phyloP scores from a whole-genome alignment of 2,329 filamentous ascomycete genomes.

The Aspergillus tamarii region DNA sequence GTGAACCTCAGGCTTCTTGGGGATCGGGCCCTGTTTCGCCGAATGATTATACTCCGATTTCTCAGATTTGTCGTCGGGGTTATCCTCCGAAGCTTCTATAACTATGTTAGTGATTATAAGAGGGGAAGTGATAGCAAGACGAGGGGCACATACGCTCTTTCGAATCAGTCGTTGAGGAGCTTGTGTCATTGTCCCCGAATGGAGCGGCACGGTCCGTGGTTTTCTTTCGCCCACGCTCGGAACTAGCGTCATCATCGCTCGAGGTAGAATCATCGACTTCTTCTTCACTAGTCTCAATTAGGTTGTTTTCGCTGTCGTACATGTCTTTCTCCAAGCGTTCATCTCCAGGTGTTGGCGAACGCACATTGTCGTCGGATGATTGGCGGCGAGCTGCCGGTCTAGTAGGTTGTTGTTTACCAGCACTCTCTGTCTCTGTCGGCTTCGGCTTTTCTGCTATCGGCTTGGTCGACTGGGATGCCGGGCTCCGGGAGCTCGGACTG shows the following conservation, averaged over 20 bases:
- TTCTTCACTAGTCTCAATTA: constrained; percentile 71
- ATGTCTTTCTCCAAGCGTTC: constrained; percentile 70
- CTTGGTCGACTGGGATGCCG: constrained; percentile 37
- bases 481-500: constrained; percentile 55
- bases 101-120: neutral
- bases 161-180: neutral
- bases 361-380: constrained; percentile 35
- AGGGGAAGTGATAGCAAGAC: neutral
- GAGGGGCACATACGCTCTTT: constrained; percentile 7
- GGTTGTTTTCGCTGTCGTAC: constrained; percentile 65
- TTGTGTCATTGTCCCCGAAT: neutral
- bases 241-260: constrained; percentile 64
- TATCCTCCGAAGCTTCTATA: neutral
- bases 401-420: constrained; percentile 65
- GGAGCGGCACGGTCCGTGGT: neutral
- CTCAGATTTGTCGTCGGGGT: constrained; percentile 14
- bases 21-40: constrained; percentile 46
- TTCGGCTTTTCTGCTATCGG: constrained; percentile 64
- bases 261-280: constrained; percentile 53
- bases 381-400: constrained; percentile 57
- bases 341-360: constrained; percentile 50
- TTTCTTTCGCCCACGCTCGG: constrained; percentile 25
- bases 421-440: constrained; percentile 68
- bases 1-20: constrained; percentile 64
- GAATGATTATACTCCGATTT: constrained; percentile 20